Conservation (phyloP, 2,329 filamentous ascomycete genomes). For the Pleurostoma richardsiae region DNA sequence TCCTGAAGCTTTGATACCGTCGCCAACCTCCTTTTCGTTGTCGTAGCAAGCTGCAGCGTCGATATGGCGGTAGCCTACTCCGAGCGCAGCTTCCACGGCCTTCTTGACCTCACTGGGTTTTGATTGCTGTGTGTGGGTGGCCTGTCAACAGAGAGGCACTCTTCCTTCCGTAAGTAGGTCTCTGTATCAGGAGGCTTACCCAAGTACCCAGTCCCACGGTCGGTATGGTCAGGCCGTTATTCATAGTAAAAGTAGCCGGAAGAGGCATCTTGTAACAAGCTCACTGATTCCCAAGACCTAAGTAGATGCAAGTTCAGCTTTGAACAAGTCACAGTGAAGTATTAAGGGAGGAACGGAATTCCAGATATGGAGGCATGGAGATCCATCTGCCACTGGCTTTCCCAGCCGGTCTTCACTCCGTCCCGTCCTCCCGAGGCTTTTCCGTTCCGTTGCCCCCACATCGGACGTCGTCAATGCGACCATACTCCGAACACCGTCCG, state of each 20-base stretch:
- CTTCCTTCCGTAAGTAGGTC: not conserved
- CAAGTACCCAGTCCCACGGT: constrained; percentile 8
- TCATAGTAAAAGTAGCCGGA: constrained; percentile 6
- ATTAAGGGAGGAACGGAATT: no score
- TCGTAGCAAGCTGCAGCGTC: constrained; percentile 32
- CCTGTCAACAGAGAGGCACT: not conserved
- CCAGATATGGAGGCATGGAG: no score
- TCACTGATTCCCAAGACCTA: no score
- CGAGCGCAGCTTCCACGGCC: constrained; percentile 34
- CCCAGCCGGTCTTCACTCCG: no score
- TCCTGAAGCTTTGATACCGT: constrained; percentile 26
- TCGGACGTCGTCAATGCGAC: no score
- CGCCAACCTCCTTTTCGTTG: constrained; percentile 26
- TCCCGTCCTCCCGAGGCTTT: no score
- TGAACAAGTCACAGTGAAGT: no score
- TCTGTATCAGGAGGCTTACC: constrained; percentile 1
- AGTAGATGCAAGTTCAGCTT: no score
- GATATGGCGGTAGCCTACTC: constrained; percentile 26
- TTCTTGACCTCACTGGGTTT: constrained; percentile 51
- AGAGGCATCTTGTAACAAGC: constrained; percentile 1
- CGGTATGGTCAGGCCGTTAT: constrained; percentile 3
- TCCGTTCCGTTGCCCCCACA: no score
- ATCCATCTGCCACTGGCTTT: no score
- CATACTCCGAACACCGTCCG: no score
- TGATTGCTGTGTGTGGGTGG: constrained; percentile 9